A percentile compares a stretch with the other conserved stretches of the same genome.
Conservation (phyloP, 2,329 filamentous ascomycete species). For the Alternaria metachromatica region DNA sequence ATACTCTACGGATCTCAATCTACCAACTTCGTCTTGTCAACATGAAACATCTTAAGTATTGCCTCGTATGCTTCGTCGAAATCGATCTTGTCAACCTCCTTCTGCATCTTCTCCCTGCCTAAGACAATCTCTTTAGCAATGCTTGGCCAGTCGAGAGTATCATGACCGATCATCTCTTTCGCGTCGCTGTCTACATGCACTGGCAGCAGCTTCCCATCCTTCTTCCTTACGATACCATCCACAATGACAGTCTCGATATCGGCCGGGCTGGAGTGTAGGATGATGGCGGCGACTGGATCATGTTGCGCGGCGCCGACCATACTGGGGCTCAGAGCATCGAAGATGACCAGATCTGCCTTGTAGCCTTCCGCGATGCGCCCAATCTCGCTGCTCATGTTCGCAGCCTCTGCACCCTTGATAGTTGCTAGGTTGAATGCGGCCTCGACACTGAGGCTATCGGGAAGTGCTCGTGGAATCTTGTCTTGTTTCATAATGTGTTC, state of each 20-base stretch:
- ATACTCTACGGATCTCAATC: not conserved
- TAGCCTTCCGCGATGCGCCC: constrained; percentile 57
- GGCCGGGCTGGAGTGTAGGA: constrained; percentile 50
- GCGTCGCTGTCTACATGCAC: constrained; percentile 32
- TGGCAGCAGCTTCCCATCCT: constrained; percentile 35
- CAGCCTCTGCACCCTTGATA: constrained; percentile 54
- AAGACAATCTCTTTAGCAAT: constrained; percentile 39
- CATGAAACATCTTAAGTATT: not conserved
- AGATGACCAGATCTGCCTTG: constrained; percentile 58
- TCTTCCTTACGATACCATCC: constrained; percentile 52
- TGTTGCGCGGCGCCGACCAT: constrained; percentile 53
- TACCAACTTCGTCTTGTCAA: not conserved
- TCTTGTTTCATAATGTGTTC: constrained; percentile 52
- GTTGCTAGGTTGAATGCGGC: constrained; percentile 60
- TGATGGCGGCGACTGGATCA: constrained; percentile 53
- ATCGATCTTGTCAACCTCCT: constrained; percentile 40
- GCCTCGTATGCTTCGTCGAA: constrained; percentile 21
- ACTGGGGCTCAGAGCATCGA: constrained; percentile 50
- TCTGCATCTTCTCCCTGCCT: constrained; percentile 38
- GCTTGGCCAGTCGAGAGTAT: constrained; percentile 38
- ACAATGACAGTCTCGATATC: constrained; percentile 56
- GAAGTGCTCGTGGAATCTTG: constrained; percentile 54
- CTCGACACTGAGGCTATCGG: constrained; percentile 52
- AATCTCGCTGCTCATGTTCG: constrained; percentile 51
- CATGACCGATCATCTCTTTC: constrained; percentile 14